Percentiles rank a stretch among this genome's conserved stretches.
Conservation (phyloP, 192 early-diverging fungal species). For the Geosiphon pyriformis region DNA sequence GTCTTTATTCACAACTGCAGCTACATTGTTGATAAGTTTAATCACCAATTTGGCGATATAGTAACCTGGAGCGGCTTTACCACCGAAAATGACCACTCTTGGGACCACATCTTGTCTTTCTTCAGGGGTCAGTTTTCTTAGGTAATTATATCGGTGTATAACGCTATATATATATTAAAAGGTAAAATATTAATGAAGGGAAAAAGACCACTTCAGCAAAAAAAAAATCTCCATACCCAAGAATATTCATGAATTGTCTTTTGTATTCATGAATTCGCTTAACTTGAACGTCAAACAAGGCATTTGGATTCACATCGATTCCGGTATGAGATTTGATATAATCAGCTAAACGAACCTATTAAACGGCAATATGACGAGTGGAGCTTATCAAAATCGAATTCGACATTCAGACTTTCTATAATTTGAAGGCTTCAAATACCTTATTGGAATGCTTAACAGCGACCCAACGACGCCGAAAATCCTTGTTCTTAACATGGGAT, state of each 20-base stretch:
- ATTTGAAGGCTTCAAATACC: slow-evolving; percentile 29
- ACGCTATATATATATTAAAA: slow-evolving; percentile 46
- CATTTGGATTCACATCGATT: slow-evolving; percentile 75
- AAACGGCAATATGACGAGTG: too few species aligned
- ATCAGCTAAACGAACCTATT: slow-evolving; percentile 64
- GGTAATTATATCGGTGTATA: slow-evolving; percentile 84
- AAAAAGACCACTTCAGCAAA: neutral
- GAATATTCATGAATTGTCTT: slow-evolving; percentile 98
- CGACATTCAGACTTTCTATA: too few species aligned
- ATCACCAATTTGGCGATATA: slow-evolving; percentile 98
- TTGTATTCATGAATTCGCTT: slow-evolving; percentile 99
- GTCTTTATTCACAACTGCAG: slow-evolving; percentile 85
- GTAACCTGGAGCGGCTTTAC: slow-evolving; percentile 97
- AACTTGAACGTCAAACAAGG: slow-evolving; percentile 95
- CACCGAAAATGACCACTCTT: slow-evolving; percentile 92
- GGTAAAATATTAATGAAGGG: neutral
- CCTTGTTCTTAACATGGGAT: slow-evolving; percentile 51
- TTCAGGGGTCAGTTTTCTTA: slow-evolving; percentile 73
- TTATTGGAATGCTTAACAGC: slow-evolving; percentile 90
- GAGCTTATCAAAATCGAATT: too few species aligned
- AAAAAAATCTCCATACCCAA: slow-evolving; percentile 41
- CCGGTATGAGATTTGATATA: slow-evolving; percentile 68
- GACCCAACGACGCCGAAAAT: slow-evolving; percentile 84
- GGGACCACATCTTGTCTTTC: slow-evolving; percentile 65
- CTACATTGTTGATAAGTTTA: slow-evolving; percentile 96